Evolutionary conservation across 1,284 basidiomycete genomes (phyloP).

Genomic region (Clitocybe nebularis): DNA sequence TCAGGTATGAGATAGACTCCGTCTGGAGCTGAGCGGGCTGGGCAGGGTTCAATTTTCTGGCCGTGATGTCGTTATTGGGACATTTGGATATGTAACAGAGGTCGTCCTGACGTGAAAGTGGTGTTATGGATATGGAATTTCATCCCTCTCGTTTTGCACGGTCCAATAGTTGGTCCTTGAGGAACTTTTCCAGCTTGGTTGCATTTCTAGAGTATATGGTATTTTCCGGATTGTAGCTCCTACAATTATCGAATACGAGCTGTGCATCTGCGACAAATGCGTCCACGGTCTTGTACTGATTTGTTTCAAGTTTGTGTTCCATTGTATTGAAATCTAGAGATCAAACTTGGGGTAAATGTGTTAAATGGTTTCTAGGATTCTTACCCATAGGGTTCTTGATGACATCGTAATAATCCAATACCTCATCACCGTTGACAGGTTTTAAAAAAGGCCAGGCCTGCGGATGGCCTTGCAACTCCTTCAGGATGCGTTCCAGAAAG

Average conservation of each 20-base stretch:
- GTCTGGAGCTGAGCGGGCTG: too few species aligned
- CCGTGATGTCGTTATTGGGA: too few species aligned
- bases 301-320: conserved; percentile 87
- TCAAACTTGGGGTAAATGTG: conserved; percentile 9
- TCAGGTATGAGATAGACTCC: too few species aligned
- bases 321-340: conserved; percentile 84
- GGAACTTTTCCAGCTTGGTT: conserved; percentile 72
- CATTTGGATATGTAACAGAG: too few species aligned
- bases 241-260: conserved; percentile 90
- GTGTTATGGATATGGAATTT: neutral
- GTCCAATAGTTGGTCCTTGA: conserved; percentile 48
- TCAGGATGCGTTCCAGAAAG: conserved; percentile 81
- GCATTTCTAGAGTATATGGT: conserved; percentile 88
- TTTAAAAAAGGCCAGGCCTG: conserved; percentile 85
- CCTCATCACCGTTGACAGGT: conserved; percentile 84
- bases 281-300: conserved; percentile 75
- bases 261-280: conserved; percentile 79
- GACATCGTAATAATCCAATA: conserved; percentile 88
- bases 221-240: conserved; percentile 83
- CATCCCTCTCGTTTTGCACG: conserved; percentile 25
- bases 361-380: conserved; percentile 2
- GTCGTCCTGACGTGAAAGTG: neutral
- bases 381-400: conserved; percentile 93
- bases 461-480: conserved; percentile 79
- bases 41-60: too few species aligned